Evolutionary conservation across 495 filamentous ascomycete species (phyloP), one percentile per base, ranked within the genome.

Genomic region (Tuber calosporum): DNA sequence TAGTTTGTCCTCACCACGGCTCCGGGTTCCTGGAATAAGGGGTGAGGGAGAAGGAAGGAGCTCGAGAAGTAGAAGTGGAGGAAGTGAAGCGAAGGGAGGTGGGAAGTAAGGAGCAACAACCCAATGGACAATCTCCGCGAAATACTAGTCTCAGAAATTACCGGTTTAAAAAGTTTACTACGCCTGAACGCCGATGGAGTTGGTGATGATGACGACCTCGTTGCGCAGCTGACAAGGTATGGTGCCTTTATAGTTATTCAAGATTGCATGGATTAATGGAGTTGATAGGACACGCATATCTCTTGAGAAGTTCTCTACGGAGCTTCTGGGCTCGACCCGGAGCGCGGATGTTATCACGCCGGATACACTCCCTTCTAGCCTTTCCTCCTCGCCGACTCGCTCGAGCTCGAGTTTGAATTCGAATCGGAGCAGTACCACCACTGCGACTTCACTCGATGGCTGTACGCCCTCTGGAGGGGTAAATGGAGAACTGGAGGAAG

Each of bases 171-270:
- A 48, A 76, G 76, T 34, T 74, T 81, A 19, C 41, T 81, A 22
- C 76, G 79, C 41, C 72, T 81, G 34, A 80, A 81, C 69, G 79
- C 79, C 62, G 79, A 81, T 73, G 79, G 79, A 15, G 76, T 81
- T 69, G 79, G 79, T 26, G 79, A 81, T 68, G 68, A 80, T 42
- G 77, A 79, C 39, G 77, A 80, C 67, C 42, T 80, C 39, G 43
- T 75, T 74, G 69, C 75, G 74, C 78, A 77, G 71, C 70, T 78
- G n/a, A 76, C 48, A 67, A 73, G 73, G 77, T 79, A 71, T 38
- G 66, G 48, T 30, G 48, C n/a, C 4, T 58, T 58, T 26, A 30
- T 30, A 3, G 15, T 58, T 30, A 58, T 58, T 58, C 48, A 19
- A 30, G 41, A 30, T 48, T 71, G 30, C 37, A 15, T 34, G 68